A percentile compares a stretch with the other conserved stretches of the same genome.
phyloP scores from a whole-genome alignment of 371 early-diverging fungal genomes.

The Mortierella sp. region DNA sequence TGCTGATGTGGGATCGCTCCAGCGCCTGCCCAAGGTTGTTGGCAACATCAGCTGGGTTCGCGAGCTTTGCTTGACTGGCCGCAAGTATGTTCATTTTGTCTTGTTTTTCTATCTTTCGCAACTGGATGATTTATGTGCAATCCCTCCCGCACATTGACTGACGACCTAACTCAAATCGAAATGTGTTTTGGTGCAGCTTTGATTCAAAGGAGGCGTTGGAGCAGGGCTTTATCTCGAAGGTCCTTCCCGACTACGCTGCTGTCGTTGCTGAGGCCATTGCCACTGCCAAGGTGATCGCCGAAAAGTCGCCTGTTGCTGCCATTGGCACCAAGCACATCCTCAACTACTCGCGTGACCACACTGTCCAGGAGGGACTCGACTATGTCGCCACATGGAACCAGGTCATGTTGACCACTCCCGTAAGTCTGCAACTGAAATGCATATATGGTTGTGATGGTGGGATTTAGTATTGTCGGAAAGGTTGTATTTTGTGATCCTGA shows the following conservation, averaged over 20 bases:
- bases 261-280: slow-evolving; percentile 75
- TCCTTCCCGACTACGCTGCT: slow-evolving; percentile 69
- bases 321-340: slow-evolving; percentile 91
- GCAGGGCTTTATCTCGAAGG: slow-evolving; percentile 84
- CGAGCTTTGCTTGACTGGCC: slow-evolving; percentile 89
- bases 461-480: neutral
- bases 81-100: slow-evolving; percentile 63
- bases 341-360: slow-evolving; percentile 92
- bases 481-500: neutral
- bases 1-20: slow-evolving; percentile 90
- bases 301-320: slow-evolving; percentile 92
- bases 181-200: no score
- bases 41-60: slow-evolving; percentile 93
- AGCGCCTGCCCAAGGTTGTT: slow-evolving; percentile 94
- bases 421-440: slow-evolving; percentile 35
- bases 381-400: slow-evolving; percentile 93
- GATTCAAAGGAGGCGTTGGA: slow-evolving; percentile 83
- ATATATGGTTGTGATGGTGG: neutral
- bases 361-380: slow-evolving; percentile 88
- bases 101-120: neutral
- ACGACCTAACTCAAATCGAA: neutral
- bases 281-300: slow-evolving; percentile 82
- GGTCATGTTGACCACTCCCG: slow-evolving; percentile 83
- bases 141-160: no score
- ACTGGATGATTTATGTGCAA: no score